phyloP scores from a whole-genome alignment of 2,329 filamentous ascomycete genomes.

The Aureobasidium sp. region DNA sequence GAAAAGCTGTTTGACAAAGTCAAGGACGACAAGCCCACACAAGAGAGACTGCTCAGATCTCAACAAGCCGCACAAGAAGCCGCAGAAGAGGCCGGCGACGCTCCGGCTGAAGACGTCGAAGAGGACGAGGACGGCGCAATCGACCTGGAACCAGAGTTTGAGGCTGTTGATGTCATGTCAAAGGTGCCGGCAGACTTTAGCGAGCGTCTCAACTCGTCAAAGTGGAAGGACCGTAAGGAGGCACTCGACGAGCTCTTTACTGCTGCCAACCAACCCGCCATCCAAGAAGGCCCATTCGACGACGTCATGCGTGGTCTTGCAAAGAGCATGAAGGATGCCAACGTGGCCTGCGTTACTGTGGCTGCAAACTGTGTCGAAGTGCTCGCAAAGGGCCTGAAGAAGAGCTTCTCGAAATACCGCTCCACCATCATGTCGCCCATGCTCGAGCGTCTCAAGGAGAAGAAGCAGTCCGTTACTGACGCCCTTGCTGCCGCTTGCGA shows the following conservation, averaged over 20 bases:
- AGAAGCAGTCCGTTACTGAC: constrained; percentile 84
- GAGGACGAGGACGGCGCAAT: constrained; percentile 60
- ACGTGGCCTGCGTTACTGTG: constrained; percentile 86
- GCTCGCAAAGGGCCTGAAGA: constrained; percentile 77
- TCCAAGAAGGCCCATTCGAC: constrained; percentile 84
- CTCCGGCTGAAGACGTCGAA: constrained; percentile 38
- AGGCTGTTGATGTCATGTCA: constrained; percentile 77
- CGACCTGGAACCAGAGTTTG: constrained; percentile 58
- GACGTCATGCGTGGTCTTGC: constrained; percentile 78
- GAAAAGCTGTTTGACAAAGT: constrained; percentile 92
- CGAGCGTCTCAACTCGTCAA: constrained; percentile 79
- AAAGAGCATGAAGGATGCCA: constrained; percentile 98
- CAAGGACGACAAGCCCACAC: constrained; percentile 85
- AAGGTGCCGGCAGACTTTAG: constrained; percentile 77
- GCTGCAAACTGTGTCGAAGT: constrained; percentile 90
- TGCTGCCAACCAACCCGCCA: constrained; percentile 74
- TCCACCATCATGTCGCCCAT: constrained; percentile 77
- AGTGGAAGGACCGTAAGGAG: constrained; percentile 98
- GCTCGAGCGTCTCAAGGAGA: constrained; percentile 94
- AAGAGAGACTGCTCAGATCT: constrained; percentile 78
- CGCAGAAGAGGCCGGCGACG: constrained; percentile 53
- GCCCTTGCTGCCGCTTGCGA: constrained; percentile 82
- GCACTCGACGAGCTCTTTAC: constrained; percentile 75
- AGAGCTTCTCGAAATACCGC: constrained; percentile 72
- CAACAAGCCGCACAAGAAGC: constrained; percentile 78